Base-by-base conservation (phyloP, 768 basidiomycete species). In the Pulveroboletus sp. region DNA sequence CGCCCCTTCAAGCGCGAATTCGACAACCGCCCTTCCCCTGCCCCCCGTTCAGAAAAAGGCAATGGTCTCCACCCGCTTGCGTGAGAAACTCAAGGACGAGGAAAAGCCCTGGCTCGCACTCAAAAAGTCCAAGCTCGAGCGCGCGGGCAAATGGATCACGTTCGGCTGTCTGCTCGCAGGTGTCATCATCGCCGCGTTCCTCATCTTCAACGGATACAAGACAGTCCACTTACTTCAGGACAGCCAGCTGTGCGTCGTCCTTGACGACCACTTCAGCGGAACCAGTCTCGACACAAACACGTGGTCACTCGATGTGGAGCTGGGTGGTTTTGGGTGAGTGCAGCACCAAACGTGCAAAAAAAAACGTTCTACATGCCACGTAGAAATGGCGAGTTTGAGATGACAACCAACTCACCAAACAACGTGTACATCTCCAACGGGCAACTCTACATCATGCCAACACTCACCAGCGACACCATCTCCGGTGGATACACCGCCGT, bases 371-470 rank as follows among this genome's bases (percentile, higher is more conserved):
- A 53, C 46, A 48, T 47, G 13, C 49, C 47, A 39, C 37, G 6
- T n/a, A 66, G 65, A 32, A 77, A 78, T 59, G 75, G 75, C 59
- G 75, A 79, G 61, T 82, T 82, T 59, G 72, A 81, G 61, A 79
- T 79, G 76, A 74, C 78, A 27, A 80, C 79, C 6, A 57, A 61
- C 15, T 58, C 58, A 6, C 35, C 51, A 9, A 59, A 67, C 43
- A 77, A 77, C 59, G 60, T 72, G 4, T 78, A 73, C 68, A 64
- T 78, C 40, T 61, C 73, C 37, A 71, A 79, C 62, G 74, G 75
- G 8, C 64, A 75, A 48, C 71, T 83, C 31, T 82, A 79, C 70
- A 78, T 83, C 64, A 73, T 79, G 60, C 70, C 82, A 9, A 83
- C 82, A 8, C 72, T 83, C 52, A 82, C 81, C 6, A 70, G 74